Conservation (phyloP, 1,139 yeast species). For the Kurtzmaniella quercitrusa region DNA sequence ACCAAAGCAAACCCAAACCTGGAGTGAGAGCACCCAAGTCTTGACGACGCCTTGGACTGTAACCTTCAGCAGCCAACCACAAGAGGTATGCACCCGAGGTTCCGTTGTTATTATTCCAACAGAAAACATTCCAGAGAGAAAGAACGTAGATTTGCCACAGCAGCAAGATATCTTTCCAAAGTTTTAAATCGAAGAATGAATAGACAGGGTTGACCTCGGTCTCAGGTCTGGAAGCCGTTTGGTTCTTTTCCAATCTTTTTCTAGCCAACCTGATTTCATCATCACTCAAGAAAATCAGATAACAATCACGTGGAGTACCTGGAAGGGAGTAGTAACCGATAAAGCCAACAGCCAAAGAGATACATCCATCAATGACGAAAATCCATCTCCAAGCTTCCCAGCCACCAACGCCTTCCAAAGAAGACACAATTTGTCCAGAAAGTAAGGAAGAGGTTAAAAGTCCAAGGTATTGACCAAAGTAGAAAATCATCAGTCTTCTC, state of each 20-base stretch:
- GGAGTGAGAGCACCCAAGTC: conserved; percentile 43
- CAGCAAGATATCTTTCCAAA: conserved; percentile 49
- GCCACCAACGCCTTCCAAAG: conserved; percentile 44
- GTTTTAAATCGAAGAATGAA: conserved; percentile 17
- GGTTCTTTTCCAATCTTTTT: conserved; percentile 45
- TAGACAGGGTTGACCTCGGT: conserved; percentile 10
- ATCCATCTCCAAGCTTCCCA: conserved; percentile 72
- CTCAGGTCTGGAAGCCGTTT: conserved; percentile 12
- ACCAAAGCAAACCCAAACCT: conserved; percentile 41
- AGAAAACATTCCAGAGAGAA: conserved; percentile 51
- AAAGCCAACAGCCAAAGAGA: conserved; percentile 57
- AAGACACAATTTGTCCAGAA: conserved; percentile 54
- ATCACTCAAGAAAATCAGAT: conserved; percentile 53
- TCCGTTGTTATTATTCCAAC: conserved; percentile 57
- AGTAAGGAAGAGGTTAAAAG: conserved; percentile 59
- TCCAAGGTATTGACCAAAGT: conserved; percentile 60
- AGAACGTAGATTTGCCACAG: conserved; percentile 55
- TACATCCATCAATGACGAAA: conserved; percentile 62
- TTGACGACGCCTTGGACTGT: conserved; percentile 30
- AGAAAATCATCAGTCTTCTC: conserved; percentile 58
- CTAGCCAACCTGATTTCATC: conserved; percentile 65
- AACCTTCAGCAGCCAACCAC: conserved; percentile 36
- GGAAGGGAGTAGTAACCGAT: conserved; percentile 62
- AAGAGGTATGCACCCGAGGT: conserved; percentile 48
- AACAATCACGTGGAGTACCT: conserved; percentile 63